phyloP scores from a whole-genome alignment of 768 basidiomycete species.

The Boletales sp. region DNA sequence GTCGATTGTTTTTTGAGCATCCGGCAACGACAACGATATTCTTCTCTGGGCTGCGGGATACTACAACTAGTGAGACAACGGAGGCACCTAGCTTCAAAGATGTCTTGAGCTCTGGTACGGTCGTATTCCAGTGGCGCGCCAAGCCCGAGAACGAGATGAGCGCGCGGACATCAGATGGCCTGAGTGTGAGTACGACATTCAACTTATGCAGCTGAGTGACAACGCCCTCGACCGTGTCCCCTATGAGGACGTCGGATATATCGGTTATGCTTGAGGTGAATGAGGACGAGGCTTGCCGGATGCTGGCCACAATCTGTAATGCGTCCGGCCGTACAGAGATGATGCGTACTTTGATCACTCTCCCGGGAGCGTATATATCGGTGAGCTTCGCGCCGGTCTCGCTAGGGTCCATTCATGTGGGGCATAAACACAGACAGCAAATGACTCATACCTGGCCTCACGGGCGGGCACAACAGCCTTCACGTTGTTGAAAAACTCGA shows the following conservation, averaged over 20 bases:
- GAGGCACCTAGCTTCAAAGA: conserved; percentile 65
- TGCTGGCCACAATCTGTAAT: conserved; percentile 74
- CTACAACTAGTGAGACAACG: conserved; percentile 79
- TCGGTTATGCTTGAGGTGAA: conserved; percentile 50
- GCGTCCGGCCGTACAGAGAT: conserved; percentile 56
- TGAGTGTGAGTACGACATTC: conserved; percentile 71
- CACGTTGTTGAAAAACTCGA: conserved; percentile 89
- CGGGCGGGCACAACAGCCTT: conserved; percentile 76
- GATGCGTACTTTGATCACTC: conserved; percentile 82
- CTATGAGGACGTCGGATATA: conserved; percentile 73
- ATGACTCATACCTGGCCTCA: conserved; percentile 68
- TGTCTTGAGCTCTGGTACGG: conserved; percentile 61
- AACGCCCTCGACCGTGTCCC: conserved; percentile 64
- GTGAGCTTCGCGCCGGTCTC: conserved; percentile 59
- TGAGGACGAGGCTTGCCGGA: conserved; percentile 68
- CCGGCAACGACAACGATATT: conserved; percentile 83
- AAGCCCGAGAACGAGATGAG: conserved; percentile 86
- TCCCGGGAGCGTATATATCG: conserved; percentile 72
- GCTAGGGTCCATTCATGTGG: conserved; percentile 36
- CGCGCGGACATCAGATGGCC: conserved; percentile 67
- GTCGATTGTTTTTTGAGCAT: conserved; percentile 54
- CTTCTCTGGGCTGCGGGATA: conserved; percentile 82
- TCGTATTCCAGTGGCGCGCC: conserved; percentile 71
- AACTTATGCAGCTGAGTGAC: conserved; percentile 84
- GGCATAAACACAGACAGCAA: not conserved